Base-by-base conservation (phyloP, 2,329 filamentous ascomycete species). In the Zymoseptoria passerinii region DNA sequence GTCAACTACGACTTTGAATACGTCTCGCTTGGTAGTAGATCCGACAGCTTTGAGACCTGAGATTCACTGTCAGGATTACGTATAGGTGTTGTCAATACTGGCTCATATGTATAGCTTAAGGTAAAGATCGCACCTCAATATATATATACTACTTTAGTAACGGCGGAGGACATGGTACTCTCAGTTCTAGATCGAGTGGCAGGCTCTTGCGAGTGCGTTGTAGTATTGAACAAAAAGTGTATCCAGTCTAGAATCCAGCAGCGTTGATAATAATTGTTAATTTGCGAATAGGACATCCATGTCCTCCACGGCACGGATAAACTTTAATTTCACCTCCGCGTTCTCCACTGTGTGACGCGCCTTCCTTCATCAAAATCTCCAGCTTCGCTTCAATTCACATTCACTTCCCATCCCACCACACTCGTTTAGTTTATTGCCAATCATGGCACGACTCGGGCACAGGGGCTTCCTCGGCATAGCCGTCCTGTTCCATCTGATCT, bases 401-500 rank as follows among this genome's bases (percentile, higher is more conserved):
- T 28, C 23, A 52, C 49, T 27, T 52, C 29, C 50, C 10, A 23
- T 16, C 19, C 50, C 28, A 28, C 50, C 23, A 28, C 19, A 23
- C 28, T 52, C 28, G 50, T 52, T 28, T 16, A 52, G 8, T 52
- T 10, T 23, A 9, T 56, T 7, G 35, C 35, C 35, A 55, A 69
- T 40, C 61, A 80, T 80, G 78, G 76, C 77, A 67, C 81, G 82
- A 68, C 74, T 85, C 60, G 78, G 82, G 66, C 90, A 92, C 71
- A 83, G 89, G 70, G 87, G 86, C 71, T 97, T 99, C 73, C 77
- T 97, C 74, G 86, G 87, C 72, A 83, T 95, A 71, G 94, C 94
- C 67, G 83, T 96, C 71, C 77, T 92, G 61, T 99, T 99, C 73
- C 95, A 99, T 75, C 74, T 97, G 56, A 83, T 95, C 64, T 99